Conservation (phyloP, 2,329 filamentous ascomycete species). For the Monilinia polystroma region DNA sequence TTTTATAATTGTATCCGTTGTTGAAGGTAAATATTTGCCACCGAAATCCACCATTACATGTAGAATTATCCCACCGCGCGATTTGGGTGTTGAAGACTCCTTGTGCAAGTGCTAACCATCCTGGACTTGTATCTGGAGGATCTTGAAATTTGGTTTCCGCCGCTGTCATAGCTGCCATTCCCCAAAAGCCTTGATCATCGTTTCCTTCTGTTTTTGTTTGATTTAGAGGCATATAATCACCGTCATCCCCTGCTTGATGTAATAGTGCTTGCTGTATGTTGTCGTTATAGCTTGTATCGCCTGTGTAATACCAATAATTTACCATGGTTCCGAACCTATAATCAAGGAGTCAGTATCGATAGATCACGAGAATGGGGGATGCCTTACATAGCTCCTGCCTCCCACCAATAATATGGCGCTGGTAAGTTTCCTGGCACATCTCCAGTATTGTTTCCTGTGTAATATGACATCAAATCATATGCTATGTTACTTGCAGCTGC, state of each 20-base stretch:
- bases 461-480: conserved; percentile 52
- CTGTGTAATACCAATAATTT: conserved; percentile 81
- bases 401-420: conserved; percentile 38
- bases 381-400: conserved; percentile 51
- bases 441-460: conserved; percentile 48
- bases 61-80: conserved; percentile 62
- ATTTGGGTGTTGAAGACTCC: conserved; percentile 78
- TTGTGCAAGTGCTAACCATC: conserved; percentile 70
- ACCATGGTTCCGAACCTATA: conserved; percentile 56
- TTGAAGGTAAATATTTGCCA: conserved; percentile 86
- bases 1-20: conserved; percentile 76
- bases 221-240: conserved; percentile 74
- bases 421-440: conserved; percentile 50
- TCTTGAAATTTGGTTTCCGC: conserved; percentile 63
- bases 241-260: conserved; percentile 67
- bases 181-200: conserved; percentile 65
- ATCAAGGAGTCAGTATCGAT: not conserved
- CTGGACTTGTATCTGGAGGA: conserved; percentile 53
- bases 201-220: conserved; percentile 60
- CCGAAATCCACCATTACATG: conserved; percentile 70
- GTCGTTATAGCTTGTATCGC: conserved; percentile 59
- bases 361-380: conserved; percentile 30
- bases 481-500: conserved; percentile 40
- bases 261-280: conserved; percentile 63
- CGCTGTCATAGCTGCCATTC: conserved; percentile 65